phyloP scores from a whole-genome alignment of 805 yeast species.

The Starmerella bombicola region DNA sequence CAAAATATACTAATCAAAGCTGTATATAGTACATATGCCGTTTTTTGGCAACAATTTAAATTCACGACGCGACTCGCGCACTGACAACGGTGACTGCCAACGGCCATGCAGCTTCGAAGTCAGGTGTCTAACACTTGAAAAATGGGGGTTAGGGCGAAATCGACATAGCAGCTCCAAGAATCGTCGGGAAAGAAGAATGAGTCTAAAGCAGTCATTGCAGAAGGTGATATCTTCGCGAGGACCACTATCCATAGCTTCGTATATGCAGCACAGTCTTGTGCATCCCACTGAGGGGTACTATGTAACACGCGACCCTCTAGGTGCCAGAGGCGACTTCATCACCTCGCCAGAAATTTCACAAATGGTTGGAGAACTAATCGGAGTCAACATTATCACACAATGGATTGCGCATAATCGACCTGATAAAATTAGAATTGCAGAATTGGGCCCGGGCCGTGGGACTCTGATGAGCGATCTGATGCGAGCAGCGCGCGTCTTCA shows the following conservation, averaged over 20 bases:
- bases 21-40: too few relatives aligned
- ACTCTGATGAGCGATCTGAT: constrained; percentile 60
- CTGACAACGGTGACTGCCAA: too few relatives aligned
- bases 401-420: constrained; percentile 51
- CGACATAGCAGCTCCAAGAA: too few relatives aligned
- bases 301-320: constrained; percentile 64
- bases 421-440: constrained; percentile 42
- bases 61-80: too few relatives aligned
- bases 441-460: constrained; percentile 80
- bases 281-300: constrained; percentile 72
- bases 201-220: constrained; percentile 15
- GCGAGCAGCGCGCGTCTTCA: constrained; percentile 25
- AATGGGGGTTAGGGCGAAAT: too few relatives aligned
- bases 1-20: too few relatives aligned
- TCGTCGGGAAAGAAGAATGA: too few relatives aligned
- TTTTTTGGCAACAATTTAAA: too few relatives aligned
- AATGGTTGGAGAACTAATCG: constrained; percentile 75
- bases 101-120: too few relatives aligned
- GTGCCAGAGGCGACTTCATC: constrained; percentile 57
- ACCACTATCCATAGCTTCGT: constrained; percentile 58
- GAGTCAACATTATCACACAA: constrained; percentile 45
- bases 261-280: constrained; percentile 70
- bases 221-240: constrained; percentile 44
- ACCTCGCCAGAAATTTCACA: constrained; percentile 83
- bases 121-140: too few relatives aligned